Percentiles rank a stretch among this genome's conserved stretches.
phyloP scores from a whole-genome alignment of 495 filamentous ascomycete genomes.

The Annulohypoxylon stygium region DNA sequence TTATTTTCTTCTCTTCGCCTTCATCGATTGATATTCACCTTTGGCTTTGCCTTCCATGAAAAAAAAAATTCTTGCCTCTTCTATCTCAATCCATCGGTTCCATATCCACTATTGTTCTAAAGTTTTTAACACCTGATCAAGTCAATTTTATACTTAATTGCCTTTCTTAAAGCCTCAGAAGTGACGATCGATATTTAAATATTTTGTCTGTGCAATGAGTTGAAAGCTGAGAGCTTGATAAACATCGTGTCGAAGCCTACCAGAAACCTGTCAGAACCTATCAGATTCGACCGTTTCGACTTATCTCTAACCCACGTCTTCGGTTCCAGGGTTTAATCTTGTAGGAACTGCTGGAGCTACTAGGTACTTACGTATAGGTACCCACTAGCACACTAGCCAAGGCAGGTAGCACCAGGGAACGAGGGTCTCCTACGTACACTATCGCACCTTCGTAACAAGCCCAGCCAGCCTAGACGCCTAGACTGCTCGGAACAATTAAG shows the following conservation, averaged over 20 bases:
- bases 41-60: not conserved
- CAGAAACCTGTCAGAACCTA: not conserved
- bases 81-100: not conserved
- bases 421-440: not conserved
- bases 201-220: not conserved
- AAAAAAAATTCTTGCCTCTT: conserved; percentile 19
- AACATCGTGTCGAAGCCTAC: not conserved
- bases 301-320: conserved; percentile 5
- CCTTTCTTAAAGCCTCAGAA: conserved; percentile 5
- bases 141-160: not conserved
- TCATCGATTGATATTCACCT: not conserved
- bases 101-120: conserved; percentile 1
- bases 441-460: conserved; percentile 4
- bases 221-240: conserved; percentile 10
- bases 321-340: not conserved
- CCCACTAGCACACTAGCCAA: not conserved
- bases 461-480: not conserved
- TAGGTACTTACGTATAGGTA: conserved; percentile 10
- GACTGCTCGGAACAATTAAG: not conserved
- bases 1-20: not conserved
- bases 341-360: not conserved
- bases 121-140: not conserved
- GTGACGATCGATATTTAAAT: conserved; percentile 19
- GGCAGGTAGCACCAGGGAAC: conserved; percentile 19
- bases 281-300: not conserved